Evolutionary conservation across 192 early-diverging fungal genomes (phyloP), one percentile per base, ranked within the genome.

Genomic region (Coemansia sp.): DNA sequence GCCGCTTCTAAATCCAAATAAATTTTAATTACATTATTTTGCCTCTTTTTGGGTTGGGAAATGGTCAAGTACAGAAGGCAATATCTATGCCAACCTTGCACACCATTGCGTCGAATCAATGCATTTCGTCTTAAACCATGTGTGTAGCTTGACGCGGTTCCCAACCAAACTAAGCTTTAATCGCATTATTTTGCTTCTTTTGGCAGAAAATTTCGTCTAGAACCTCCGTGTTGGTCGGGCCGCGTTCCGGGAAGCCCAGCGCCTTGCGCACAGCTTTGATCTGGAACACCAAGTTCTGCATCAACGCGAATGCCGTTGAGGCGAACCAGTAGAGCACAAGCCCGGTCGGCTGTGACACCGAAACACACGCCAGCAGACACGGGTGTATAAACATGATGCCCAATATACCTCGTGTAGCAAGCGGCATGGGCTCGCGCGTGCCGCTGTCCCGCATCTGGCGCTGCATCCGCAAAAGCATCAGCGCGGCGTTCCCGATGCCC

Each of bases 1-100:
- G 97, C 76, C 85, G 96, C 0, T 54, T 43, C 40, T 56, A 28
- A 14, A n/a, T n/a, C n/a, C n/a, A n/a, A n/a, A n/a, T n/a, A n/a
- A 22, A 6, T 38, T 11, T 38, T 22, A 42, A 5, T n/a, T 50
- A 22, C 43, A 21, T 22, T 18, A 23, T 18, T 8, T 18, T n/a
- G n/a, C n/a, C n/a, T n/a, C n/a, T n/a, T n/a, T n/a, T n/a, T n/a
- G n/a, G n/a, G n/a, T n/a, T n/a, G n/a, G n/a, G n/a, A n/a, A n/a
- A n/a, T n/a, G n/a, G n/a, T n/a, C n/a, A n/a, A n/a, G n/a, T n/a
- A n/a, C n/a, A n/a, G n/a, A n/a, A n/a, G n/a, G n/a, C n/a, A n/a
- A n/a, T n/a, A n/a, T n/a, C n/a, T n/a, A n/a, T n/a, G n/a, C n/a
- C n/a, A n/a, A n/a, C n/a, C n/a, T n/a, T n/a, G n/a, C n/a, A n/a